A percentile compares a stretch with the other conserved stretches of the same genome.
These are phyloP conservation scores for Penicillium fuscoglaucum DNA, from an alignment of 2,329 filamentous ascomycete genomes.

Conservation along the genomic window DNA sequence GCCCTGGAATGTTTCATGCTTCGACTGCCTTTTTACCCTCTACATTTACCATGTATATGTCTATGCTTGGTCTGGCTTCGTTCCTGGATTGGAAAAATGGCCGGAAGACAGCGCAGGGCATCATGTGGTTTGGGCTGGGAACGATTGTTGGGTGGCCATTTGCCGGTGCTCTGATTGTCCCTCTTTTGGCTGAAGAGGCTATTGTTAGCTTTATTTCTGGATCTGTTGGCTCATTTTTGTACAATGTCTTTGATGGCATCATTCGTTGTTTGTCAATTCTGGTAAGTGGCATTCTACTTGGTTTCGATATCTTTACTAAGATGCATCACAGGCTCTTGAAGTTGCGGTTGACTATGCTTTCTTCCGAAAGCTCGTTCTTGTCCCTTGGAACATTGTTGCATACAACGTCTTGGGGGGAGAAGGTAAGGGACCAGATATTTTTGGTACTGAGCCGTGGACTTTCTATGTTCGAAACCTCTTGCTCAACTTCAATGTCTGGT, in stretches of 20 bases:
- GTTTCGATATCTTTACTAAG: conserved; percentile 22
- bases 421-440: conserved; percentile 81
- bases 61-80: conserved; percentile 78
- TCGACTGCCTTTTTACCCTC: conserved; percentile 85
- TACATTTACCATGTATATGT: conserved; percentile 94
- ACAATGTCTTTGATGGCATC: conserved; percentile 66
- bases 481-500: conserved; percentile 96
- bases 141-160: conserved; percentile 94
- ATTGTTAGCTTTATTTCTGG: conserved; percentile 55
- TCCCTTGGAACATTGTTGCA: conserved; percentile 88
- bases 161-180: conserved; percentile 74
- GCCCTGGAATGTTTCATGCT: conserved; percentile 91
- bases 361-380: conserved; percentile 74
- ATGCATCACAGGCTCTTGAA: conserved; percentile 60
- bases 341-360: conserved; percentile 76
- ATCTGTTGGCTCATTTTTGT: conserved; percentile 60
- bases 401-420: conserved; percentile 90
- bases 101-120: conserved; percentile 75
- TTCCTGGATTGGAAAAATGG: conserved; percentile 90
- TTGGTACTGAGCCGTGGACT: conserved; percentile 94
- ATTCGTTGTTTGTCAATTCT: conserved; percentile 67
- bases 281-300: conserved; percentile 51
- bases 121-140: conserved; percentile 87
- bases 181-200: conserved; percentile 77
- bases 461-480: conserved; percentile 91